These are phyloP conservation scores for Phlebiopsis flavidoalba DNA, from an alignment of 768 basidiomycete species.

Conservation along the genomic window DNA sequence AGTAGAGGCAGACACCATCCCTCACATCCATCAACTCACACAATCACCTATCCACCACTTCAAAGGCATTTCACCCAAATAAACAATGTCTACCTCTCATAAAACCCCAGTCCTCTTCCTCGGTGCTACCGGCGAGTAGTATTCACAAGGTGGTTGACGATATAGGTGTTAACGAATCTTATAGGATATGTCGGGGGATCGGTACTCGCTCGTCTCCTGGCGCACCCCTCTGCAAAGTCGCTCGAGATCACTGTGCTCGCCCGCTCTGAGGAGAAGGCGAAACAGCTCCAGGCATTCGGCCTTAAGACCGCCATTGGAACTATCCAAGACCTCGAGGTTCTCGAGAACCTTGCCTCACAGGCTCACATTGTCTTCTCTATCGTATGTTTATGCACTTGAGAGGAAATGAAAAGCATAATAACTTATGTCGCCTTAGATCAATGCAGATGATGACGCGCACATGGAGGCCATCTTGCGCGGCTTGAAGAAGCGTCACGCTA, in stretches of 20 bases:
- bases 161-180: background rate
- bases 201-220: slow-evolving; percentile 42
- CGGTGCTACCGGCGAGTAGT: slow-evolving; percentile 8
- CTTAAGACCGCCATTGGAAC: slow-evolving; percentile 18
- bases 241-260: slow-evolving; percentile 44
- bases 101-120: slow-evolving; percentile 8
- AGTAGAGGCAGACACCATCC: background rate
- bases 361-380: slow-evolving; percentile 33
- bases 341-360: slow-evolving; percentile 34
- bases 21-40: background rate
- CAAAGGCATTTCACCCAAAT: background rate
- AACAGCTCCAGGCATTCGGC: slow-evolving; percentile 16
- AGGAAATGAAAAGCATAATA: background rate
- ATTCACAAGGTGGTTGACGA: background rate
- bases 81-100: background rate
- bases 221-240: slow-evolving; percentile 34
- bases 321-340: slow-evolving; percentile 29
- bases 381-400: slow-evolving; percentile 2
- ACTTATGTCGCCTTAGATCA: slow-evolving; percentile 25
- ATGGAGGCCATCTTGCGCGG: slow-evolving; percentile 46
- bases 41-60: background rate
- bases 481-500: slow-evolving; percentile 38
- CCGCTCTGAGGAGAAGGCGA: slow-evolving; percentile 34
- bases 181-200: slow-evolving; percentile 55
- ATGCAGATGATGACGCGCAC: slow-evolving; percentile 40